Conservation (phyloP, 805 yeast species). For the Candida corydali region DNA sequence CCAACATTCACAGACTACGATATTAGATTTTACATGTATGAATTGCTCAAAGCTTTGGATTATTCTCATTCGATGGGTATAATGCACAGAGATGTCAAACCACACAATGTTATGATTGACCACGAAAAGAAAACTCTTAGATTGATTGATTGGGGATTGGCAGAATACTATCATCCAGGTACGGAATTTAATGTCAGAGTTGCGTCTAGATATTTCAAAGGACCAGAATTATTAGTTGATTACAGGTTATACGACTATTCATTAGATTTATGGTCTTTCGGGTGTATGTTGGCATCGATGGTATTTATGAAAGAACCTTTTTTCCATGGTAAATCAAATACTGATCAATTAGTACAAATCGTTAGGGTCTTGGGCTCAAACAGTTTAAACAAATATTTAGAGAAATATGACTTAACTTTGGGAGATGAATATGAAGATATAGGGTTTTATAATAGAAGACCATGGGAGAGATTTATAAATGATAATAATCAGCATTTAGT, state of each 20-base stretch:
- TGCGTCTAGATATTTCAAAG: constrained; percentile 89
- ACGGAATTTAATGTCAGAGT: constrained; percentile 90
- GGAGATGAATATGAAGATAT: constrained; percentile 76
- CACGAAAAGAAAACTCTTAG: constrained; percentile 65
- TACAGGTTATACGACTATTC: constrained; percentile 88
- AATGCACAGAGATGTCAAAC: constrained; percentile 76
- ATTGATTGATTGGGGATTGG: constrained; percentile 93
- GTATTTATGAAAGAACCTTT: constrained; percentile 89
- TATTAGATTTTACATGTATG: constrained; percentile 78
- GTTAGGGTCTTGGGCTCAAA: constrained; percentile 85
- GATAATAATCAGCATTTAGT: constrained; percentile 65
- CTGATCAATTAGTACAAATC: constrained; percentile 87
- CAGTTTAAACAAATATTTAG: constrained; percentile 62
- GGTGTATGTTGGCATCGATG: constrained; percentile 89
- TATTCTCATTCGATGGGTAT: constrained; percentile 91
- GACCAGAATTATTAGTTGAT: constrained; percentile 86
- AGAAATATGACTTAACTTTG: constrained; percentile 66
- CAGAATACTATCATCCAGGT: constrained; percentile 88
- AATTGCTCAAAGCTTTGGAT: constrained; percentile 77
- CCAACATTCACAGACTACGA: constrained; percentile 74
- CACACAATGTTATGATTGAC: constrained; percentile 94
- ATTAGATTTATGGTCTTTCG: constrained; percentile 89
- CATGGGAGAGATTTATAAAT: constrained; percentile 79
- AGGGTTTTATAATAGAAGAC: constrained; percentile 68
- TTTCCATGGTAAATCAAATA: constrained; percentile 86